A percentile compares a stretch with the other conserved stretches of the same genome.
Evolutionary conservation across 352 stramenopile species (phyloP).

Genomic region (Phytophthora crassamura): DNA sequence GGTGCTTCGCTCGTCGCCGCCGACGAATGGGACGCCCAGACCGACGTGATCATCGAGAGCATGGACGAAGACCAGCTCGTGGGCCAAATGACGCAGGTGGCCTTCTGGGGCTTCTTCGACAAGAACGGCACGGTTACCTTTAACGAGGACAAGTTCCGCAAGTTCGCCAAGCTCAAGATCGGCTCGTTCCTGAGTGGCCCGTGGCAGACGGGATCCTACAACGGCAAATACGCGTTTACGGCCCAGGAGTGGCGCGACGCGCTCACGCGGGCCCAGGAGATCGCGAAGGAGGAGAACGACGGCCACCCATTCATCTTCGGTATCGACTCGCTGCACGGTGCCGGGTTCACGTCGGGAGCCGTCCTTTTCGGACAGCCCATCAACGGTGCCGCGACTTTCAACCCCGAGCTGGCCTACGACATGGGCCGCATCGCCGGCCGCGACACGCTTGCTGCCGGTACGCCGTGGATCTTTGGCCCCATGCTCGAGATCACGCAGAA

Average conservation of each 20-base stretch:
- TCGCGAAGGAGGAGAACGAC: conserved; percentile 69
- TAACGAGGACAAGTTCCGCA: conserved; percentile 61
- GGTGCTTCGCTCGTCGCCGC: conserved; percentile 15
- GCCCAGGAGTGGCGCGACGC: conserved; percentile 73
- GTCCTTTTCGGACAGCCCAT: conserved; percentile 90
- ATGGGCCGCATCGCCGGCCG: conserved; percentile 75
- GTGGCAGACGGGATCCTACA: conserved; percentile 28
- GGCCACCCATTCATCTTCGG: conserved; percentile 84
- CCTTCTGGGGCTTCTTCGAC: conserved; percentile 76
- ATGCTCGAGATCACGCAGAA: conserved; percentile 87
- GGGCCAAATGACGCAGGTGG: conserved; percentile 91
- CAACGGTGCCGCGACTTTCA: conserved; percentile 89
- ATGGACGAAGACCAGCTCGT: conserved; percentile 53
- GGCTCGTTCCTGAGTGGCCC: conserved; percentile 90
- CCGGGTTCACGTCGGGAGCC: conserved; percentile 82
- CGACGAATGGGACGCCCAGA: conserved; percentile 42
- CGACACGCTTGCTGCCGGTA: conserved; percentile 86
- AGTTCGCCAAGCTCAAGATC: conserved; percentile 80
- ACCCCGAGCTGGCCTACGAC: conserved; percentile 66
- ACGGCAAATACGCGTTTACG: conserved; percentile 53
- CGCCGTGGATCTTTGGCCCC: conserved; percentile 91
- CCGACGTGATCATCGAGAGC: conserved; percentile 41
- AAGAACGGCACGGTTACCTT: conserved; percentile 61
- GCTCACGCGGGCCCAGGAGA: conserved; percentile 74
- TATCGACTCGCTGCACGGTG: conserved; percentile 90